phyloP scores from a whole-genome alignment of 345 rosid species.

The Durio zibethinus region DNA sequence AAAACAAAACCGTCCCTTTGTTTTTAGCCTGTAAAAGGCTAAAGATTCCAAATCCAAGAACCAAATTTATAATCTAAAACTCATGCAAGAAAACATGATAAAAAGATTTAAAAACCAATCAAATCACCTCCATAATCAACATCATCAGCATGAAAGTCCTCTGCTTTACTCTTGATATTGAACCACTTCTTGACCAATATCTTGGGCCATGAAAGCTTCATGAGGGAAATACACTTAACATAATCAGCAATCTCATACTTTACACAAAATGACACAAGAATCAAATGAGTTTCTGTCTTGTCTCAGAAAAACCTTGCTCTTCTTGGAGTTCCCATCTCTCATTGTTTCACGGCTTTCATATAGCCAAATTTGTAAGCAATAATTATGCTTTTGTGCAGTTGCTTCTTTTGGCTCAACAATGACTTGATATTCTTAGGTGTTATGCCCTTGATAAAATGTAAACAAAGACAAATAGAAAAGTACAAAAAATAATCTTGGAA shows the following conservation, averaged over 20 bases:
- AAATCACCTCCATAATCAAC: constrained; percentile 46
- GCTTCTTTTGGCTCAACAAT: neutral
- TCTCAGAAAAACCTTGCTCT: constrained; percentile 60
- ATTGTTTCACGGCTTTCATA: constrained; percentile 66
- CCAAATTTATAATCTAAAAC: neutral
- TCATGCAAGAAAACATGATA: neutral
- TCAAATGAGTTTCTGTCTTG: constrained; percentile 12
- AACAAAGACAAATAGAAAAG: constrained; percentile 1
- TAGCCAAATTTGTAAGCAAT: constrained; percentile 25
- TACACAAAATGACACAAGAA: constrained; percentile 15
- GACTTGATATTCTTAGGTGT: constrained; percentile 2
- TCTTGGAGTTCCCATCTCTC: constrained; percentile 78
- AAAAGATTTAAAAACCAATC: constrained; percentile 14
- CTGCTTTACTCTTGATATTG: constrained; percentile 72
- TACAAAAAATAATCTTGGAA: constrained; percentile 17
- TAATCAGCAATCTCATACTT: constrained; percentile 13
- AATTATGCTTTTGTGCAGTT: constrained; percentile 5
- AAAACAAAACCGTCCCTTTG: constrained; percentile 13
- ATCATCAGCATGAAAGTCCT: constrained; percentile 83
- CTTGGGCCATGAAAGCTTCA: constrained; percentile 95
- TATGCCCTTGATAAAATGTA: neutral
- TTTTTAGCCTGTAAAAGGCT: constrained; percentile 2
- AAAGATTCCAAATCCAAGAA: constrained; percentile 21
- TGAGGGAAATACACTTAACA: constrained; percentile 9
- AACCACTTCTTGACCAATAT: constrained; percentile 95